These are phyloP conservation scores for Pichia manshurica DNA, from an alignment of 805 yeast genomes.

Conservation along the genomic window DNA sequence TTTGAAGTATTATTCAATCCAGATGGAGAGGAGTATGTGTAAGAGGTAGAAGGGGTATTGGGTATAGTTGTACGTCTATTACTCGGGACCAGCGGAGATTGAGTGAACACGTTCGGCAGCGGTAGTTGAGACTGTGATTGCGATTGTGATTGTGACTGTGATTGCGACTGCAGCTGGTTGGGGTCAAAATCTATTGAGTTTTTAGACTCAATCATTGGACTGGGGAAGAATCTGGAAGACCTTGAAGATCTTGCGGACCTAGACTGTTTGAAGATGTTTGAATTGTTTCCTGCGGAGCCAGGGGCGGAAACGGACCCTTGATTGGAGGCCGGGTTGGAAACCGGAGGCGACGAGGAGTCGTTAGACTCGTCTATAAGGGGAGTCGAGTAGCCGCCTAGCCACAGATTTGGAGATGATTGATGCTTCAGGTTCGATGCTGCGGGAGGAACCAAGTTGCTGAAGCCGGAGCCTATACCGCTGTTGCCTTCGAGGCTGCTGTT, in stretches of 20 bases:
- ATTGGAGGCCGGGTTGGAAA: neutral
- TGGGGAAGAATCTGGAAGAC: slow-evolving; percentile 26
- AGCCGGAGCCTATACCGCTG: no score
- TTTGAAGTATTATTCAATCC: neutral
- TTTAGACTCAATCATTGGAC: slow-evolving; percentile 19
- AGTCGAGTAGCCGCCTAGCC: no score
- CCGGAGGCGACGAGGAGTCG: no score
- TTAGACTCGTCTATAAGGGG: no score
- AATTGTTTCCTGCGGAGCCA: slow-evolving; percentile 9
- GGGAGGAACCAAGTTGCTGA: neutral
- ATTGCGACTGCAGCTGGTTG: neutral
- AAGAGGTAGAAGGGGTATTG: neutral
- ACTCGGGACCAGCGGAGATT: neutral
- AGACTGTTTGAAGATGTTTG: slow-evolving; percentile 7
- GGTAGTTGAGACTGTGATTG: neutral
- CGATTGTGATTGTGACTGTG: neutral
- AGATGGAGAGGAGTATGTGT: neutral
- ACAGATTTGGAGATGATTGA: slow-evolving; percentile 22
- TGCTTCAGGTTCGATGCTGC: neutral
- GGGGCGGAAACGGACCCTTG: neutral
- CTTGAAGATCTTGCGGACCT: neutral
- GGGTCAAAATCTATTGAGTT: neutral
- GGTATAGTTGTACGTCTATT: slow-evolving; percentile 3
- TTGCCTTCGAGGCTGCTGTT: no score
- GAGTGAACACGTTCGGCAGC: slow-evolving; percentile 1